Evolutionary conservation across 2,329 filamentous ascomycete genomes (phyloP), one percentile per base, ranked within the genome.

Genomic region (Periconia macrospinosa): DNA sequence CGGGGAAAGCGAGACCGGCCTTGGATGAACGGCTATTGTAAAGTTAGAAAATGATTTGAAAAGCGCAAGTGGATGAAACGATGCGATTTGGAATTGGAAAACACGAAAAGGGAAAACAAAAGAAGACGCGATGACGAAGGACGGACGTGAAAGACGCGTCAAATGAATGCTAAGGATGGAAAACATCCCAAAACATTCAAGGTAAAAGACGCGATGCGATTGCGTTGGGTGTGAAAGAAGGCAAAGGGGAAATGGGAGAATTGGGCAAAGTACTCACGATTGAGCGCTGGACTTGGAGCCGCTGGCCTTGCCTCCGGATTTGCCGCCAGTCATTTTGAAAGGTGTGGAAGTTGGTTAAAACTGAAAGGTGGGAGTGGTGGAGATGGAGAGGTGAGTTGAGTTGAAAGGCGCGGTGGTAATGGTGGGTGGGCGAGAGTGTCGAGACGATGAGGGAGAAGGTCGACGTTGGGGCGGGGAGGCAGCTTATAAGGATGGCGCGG

Each of bases 291-390:
- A 75, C 91, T 99, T 99, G 84, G 90, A 89, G 83, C 92, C 92
- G 83, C 90, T 93, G 84, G 93, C 92, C 89, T 97, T 97, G 88
- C 94, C 94, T 81, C 94, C 94, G 83, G 93, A 97, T 84, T 99
- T 99, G 81, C 94, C 93, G 86, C 93, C 93, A 91, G 94, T 96
- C 94, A 99, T 99, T 90, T 91, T 97, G 88, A 85, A 73, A 70
- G 73, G 77, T 72, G 73, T 70, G 67, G 60, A 57, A 51, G 55
- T 63, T 57, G 61, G 62, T 63, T 60, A 67, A 63, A 68, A 65
- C 62, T 68, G 61, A 59, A 59, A 61, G 57, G 49, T 54, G 41
- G 59, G 44, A 50, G 59, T 47, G 44, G 52, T 48, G 52, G 49
- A 58, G 61, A 55, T 57, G 45, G 33, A 41, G 45, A 37, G 2